A percentile compares a stretch with the other conserved stretches of the same genome.
phyloP scores from a whole-genome alignment of 768 basidiomycete species.

The Psilocybe tampanensis region DNA sequence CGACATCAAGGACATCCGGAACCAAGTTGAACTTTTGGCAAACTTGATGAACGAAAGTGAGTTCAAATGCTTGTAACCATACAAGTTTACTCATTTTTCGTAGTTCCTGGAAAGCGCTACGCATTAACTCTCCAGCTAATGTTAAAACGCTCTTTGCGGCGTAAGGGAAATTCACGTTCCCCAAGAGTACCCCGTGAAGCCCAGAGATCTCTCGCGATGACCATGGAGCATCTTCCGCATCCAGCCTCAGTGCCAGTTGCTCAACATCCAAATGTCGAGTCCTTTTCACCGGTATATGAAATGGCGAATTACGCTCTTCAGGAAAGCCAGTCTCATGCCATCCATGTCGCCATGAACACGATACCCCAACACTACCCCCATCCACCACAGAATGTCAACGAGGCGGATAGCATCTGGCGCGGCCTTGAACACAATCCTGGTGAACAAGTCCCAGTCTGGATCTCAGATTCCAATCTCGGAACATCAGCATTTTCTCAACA shows the following conservation, averaged over 20 bases:
- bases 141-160: conserved; percentile 75
- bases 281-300: conserved; percentile 63
- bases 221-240: conserved; percentile 42
- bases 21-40: conserved; percentile 78
- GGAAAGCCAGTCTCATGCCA: conserved; percentile 31
- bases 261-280: conserved; percentile 46
- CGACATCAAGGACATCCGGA: conserved; percentile 71
- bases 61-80: conserved; percentile 21
- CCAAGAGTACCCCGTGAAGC: conserved; percentile 60
- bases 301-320: conserved; percentile 29
- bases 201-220: conserved; percentile 50
- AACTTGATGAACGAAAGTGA: conserved; percentile 77
- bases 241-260: conserved; percentile 26
- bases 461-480: conserved; percentile 81
- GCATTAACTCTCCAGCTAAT: conserved; percentile 89
- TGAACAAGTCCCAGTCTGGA: conserved; percentile 84
- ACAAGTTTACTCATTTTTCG: background rate
- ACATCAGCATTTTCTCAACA: conserved; percentile 76
- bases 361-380: conserved; percentile 30
- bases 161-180: conserved; percentile 61
- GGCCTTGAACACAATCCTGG: conserved; percentile 72
- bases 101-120: conserved; percentile 93
- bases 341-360: conserved; percentile 20
- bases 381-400: conserved; percentile 32
- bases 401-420: conserved; percentile 75